Base-by-base conservation (phyloP, 495 filamentous ascomycete species). In the Penicillium mononematosum region DNA sequence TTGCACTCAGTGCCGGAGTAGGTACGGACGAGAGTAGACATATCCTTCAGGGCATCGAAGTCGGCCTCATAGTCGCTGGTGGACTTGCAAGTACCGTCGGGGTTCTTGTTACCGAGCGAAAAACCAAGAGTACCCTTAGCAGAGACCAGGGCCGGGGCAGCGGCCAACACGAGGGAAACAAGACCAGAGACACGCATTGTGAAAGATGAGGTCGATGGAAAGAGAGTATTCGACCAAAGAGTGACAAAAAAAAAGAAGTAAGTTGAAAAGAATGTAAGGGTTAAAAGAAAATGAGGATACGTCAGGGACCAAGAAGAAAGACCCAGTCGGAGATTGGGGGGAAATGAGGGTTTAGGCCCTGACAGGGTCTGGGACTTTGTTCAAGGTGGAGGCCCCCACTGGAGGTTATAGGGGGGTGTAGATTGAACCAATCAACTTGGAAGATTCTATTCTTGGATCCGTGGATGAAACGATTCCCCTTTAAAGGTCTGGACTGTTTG, bases 1-100 rank as follows among this genome's bases (percentile, higher is more conserved):
- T 88, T 75, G 72, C 89, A 92, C 45, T 75, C 65, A 44, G 65
- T 75, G 16, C 86, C 85, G 22, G 88, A 78, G 75, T 92, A 93
- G 51, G 83, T 85, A 52, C 89, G 84, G 41, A 92, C 87, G 8
- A 90, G 61, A 29, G 76, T 82, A 27, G 77, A 72, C 51, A 83
- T 53, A 56, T 79, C 74, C 61, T 74, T 75, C 55, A 81, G 58
- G 34, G 80, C 79, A 45, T 85, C 81, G 64, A 91, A 90, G 69
- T 92, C 89, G 34, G 75, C 74, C 52, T 83, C 77, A 69, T 88
- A 91, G 68, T 91, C 87, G 45, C 65, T 55, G 34, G 73, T 67
- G 17, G 68, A 64, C 75, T 93, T 93, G 81, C 88, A 91, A 47
- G 64, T 71, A 17, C 80, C 83, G 61, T 85, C 81, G 36, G 71